A percentile compares a stretch with the other conserved stretches of the same genome.
Conservation (phyloP, 2,329 filamentous ascomycete species). For the Fusarium tjaetaba region DNA sequence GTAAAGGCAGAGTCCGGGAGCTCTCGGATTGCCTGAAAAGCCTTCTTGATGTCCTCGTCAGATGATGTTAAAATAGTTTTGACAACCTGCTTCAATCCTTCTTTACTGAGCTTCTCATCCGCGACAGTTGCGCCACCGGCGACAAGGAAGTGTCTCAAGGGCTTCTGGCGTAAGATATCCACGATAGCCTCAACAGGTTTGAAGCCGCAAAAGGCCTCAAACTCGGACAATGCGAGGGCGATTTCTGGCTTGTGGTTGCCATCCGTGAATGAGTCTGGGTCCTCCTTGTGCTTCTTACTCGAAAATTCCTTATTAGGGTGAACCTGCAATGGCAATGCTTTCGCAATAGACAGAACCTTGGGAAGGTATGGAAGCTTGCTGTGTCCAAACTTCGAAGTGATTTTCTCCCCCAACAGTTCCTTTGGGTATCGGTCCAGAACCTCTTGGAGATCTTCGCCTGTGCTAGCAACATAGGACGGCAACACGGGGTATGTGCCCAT, state of each 20-base stretch:
- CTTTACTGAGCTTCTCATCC: constrained; percentile 53
- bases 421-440: constrained; percentile 70
- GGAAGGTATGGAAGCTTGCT: constrained; percentile 76
- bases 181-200: constrained; percentile 72
- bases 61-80: constrained; percentile 63
- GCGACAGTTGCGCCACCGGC: constrained; percentile 26
- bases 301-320: constrained; percentile 78
- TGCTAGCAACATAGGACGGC: constrained; percentile 70
- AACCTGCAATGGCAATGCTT: constrained; percentile 78
- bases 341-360: constrained; percentile 79
- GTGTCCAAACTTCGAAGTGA: constrained; percentile 68
- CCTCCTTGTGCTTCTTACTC: constrained; percentile 67
- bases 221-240: constrained; percentile 74
- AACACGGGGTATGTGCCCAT: constrained; percentile 80
- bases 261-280: constrained; percentile 75
- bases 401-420: constrained; percentile 69
- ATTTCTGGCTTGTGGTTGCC: constrained; percentile 85
- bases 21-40: constrained; percentile 31
- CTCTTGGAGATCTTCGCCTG: constrained; percentile 71
- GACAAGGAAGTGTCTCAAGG: constrained; percentile 35
- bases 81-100: constrained; percentile 65
- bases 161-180: constrained; percentile 62
- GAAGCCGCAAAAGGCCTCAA: constrained; percentile 81
- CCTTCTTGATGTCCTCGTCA: constrained; percentile 45
- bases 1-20: constrained; percentile 59